Conservation (phyloP, 163 green algal species). For the Volvox carteri region DNA sequence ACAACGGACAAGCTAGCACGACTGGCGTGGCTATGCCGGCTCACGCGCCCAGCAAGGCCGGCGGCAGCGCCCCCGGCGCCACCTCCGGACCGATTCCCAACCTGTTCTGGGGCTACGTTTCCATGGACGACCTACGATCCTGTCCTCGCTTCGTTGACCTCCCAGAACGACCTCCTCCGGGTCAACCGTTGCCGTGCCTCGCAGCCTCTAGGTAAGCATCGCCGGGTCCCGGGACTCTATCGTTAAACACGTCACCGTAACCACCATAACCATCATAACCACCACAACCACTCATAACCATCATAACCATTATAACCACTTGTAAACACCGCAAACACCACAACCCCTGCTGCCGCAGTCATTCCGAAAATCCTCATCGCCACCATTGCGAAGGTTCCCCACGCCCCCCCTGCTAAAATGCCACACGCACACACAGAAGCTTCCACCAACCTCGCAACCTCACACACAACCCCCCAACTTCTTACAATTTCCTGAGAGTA, state of each 20-base stretch:
- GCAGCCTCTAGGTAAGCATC: constrained; percentile 21
- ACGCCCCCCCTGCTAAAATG: not conserved
- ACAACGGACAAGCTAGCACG: not conserved
- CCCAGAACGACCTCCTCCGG: not conserved
- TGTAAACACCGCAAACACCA: not conserved
- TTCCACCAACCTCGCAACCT: too few relatives aligned
- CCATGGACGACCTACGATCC: constrained; percentile 13
- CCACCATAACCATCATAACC: not conserved
- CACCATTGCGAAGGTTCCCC: not conserved
- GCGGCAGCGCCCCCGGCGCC: not conserved
- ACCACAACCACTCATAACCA: not conserved
- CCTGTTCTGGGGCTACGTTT: constrained; percentile 37
- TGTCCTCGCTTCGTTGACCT: constrained; percentile 16
- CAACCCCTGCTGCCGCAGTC: not conserved
- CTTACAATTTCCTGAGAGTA: too few relatives aligned
- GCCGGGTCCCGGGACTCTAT: too few relatives aligned
- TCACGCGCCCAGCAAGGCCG: not conserved
- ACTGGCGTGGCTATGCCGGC: not conserved
- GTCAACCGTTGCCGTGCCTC: not conserved
- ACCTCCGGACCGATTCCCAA: constrained; percentile 6
- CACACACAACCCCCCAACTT: too few relatives aligned
- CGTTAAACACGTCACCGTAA: too few relatives aligned
- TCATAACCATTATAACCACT: not conserved
- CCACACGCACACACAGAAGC: too few relatives aligned
- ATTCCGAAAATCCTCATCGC: not conserved